phyloP scores from a whole-genome alignment of 768 basidiomycete species.

The Tylopilus subfusipes region DNA sequence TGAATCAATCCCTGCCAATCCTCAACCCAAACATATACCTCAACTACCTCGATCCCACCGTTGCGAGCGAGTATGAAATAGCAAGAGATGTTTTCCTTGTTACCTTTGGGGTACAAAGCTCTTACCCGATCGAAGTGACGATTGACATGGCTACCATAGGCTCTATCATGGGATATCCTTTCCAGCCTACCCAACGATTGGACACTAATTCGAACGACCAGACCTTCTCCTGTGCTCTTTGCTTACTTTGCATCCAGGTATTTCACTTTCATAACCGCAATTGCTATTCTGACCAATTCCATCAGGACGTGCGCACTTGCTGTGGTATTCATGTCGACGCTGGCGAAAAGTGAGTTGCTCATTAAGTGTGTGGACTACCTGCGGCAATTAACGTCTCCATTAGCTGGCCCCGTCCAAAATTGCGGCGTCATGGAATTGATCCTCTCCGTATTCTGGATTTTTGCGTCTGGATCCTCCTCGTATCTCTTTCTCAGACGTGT shows the following conservation, averaged over 20 bases:
- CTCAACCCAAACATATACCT: slow-evolving; percentile 25
- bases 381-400: neutral
- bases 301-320: slow-evolving; percentile 18
- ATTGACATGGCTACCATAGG: slow-evolving; percentile 11
- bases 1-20: slow-evolving; percentile 3
- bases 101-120: slow-evolving; percentile 17
- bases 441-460: slow-evolving; percentile 14
- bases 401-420: slow-evolving; percentile 23
- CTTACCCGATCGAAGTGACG: neutral
- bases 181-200: slow-evolving; percentile 22
- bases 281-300: slow-evolving; percentile 2
- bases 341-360: slow-evolving; percentile 20
- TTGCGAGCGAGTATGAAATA: slow-evolving; percentile 19
- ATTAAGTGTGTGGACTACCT: neutral
- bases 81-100: slow-evolving; percentile 17
- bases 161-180: slow-evolving; percentile 26
- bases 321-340: slow-evolving; percentile 13
- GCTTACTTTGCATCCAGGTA: slow-evolving; percentile 27
- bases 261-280: neutral
- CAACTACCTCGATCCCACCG: slow-evolving; percentile 23
- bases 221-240: slow-evolving; percentile 13
- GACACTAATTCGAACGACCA: slow-evolving; percentile 15
- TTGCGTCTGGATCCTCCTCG: slow-evolving; percentile 28
- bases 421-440: slow-evolving; percentile 20
- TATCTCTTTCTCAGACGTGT: slow-evolving; percentile 39